Base-by-base conservation (phyloP, 2,329 filamentous ascomycete genomes). In the Rhynchosporium secalis region DNA sequence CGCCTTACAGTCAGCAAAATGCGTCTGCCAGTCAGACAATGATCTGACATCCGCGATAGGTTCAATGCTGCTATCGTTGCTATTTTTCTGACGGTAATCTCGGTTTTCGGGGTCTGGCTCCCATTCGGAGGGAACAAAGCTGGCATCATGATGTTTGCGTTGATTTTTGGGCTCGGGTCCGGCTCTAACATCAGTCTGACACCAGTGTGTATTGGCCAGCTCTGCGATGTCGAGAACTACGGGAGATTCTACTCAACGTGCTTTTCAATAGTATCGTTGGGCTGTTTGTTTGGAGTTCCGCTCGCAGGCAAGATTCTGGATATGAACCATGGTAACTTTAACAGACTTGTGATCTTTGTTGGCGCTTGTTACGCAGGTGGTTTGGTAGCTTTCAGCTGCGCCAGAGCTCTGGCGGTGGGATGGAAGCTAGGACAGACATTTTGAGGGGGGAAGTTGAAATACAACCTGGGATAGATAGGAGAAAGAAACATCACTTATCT, bases 111-210 rank as follows among this genome's bases (percentile, higher is more conserved):
- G 31, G 79, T 96, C 4, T 96, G 92, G 92, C 81, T 96, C 33
- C 91, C 85, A 2, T 76, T 81, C 3, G 81, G 85, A 3, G 76
- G 79, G 49, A 85, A 80, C 3, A 77, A 81, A 26, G 78, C 85
- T 0, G 82, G 92, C 36, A 79, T 92, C 15, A 79, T 96, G 62
- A 77, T 90, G 7, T 96, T 92, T 71, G 82, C 87, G 0, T 72
- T 92, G 3, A 72, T 94, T 2, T 96, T 96, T 72, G 92, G 92
- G 1, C 92, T 96, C 71, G 85, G 86, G 0, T 91, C 86, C 48
- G 92, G 92, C 1, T 89, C 86, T 4, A 59, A 59, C 28, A 59
- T 59, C 47, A 52, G 57, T 26, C 47, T 59, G 31, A 58, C 56
- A 15, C 56, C 46, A 3, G 56, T 58, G 6, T 58, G 56, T n/a